Conservation (phyloP, 1,284 basidiomycete species). For the Rhodotorula sp. region DNA sequence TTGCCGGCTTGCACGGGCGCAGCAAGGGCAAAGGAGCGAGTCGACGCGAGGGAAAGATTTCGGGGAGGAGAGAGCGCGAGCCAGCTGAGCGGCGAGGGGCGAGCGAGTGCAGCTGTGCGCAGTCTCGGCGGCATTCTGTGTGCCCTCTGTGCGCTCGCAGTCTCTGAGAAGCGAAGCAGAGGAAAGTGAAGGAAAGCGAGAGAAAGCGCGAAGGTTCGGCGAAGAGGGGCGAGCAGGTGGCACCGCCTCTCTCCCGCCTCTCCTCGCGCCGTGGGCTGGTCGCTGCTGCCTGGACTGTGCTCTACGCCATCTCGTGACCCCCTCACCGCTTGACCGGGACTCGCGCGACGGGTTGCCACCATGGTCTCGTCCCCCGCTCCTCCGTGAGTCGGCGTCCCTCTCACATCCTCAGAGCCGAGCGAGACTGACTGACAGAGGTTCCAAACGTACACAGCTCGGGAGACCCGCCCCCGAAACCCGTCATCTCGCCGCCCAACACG, state of each 20-base stretch:
- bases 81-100: slow-evolving; percentile 1
- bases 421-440: not conserved
- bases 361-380: slow-evolving; percentile 8
- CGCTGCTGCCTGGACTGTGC: not conserved
- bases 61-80: not conserved
- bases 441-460: not conserved
- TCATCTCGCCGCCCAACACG: slow-evolving; percentile 46
- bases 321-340: not conserved
- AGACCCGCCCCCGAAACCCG: slow-evolving; percentile 34
- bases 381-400: not conserved
- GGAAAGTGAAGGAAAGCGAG: too few species aligned
- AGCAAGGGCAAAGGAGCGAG: slow-evolving; percentile 3
- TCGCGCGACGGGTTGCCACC: not conserved
- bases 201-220: too few species aligned
- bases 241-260: too few species aligned
- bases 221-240: too few species aligned
- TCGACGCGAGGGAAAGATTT: not conserved
- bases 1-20: not conserved
- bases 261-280: too few species aligned
- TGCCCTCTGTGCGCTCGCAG: too few species aligned
- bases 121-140: not conserved
- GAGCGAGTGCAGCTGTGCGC: not conserved
- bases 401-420: not conserved
- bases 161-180: too few species aligned
- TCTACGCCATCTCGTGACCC: not conserved